Conservation (phyloP, 495 filamentous ascomycete genomes). For the Penicillium salamii region DNA sequence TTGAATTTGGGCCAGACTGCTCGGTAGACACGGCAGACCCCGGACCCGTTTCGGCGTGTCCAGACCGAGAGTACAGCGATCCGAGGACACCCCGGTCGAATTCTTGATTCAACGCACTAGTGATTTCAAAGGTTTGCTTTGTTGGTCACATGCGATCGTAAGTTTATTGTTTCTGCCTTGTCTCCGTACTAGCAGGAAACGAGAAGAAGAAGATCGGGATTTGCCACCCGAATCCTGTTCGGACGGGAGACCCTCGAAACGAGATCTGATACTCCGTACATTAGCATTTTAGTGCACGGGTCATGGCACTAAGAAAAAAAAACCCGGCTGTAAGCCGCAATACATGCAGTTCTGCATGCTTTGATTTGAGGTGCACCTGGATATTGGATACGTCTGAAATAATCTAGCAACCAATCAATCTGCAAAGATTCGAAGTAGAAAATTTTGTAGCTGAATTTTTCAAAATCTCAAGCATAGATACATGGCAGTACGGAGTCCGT, state of each 20-base stretch:
- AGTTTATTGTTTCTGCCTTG: neutral
- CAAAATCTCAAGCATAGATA: neutral
- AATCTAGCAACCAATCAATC: neutral
- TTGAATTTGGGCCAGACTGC: conserved; percentile 12
- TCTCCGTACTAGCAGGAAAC: neutral
- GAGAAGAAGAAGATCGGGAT: neutral
- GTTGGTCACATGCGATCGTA: neutral
- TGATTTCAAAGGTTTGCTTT: neutral
- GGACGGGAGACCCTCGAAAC: neutral
- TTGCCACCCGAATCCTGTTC: neutral
- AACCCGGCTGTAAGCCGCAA: neutral
- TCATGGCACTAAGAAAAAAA: conserved; percentile 4
- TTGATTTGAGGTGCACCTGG: neutral
- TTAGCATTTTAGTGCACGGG: neutral
- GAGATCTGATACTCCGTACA: conserved; percentile 9
- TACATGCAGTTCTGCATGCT: conserved; percentile 1
- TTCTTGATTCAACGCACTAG: neutral
- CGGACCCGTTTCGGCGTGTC: conserved; percentile 15
- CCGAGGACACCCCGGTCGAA: conserved; percentile 6
- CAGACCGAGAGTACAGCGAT: conserved; percentile 4
- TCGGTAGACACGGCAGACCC: conserved; percentile 20
- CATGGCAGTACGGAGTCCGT: neutral
- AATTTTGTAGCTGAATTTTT: neutral
- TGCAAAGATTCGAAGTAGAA: neutral
- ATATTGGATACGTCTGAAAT: too few species aligned